These are phyloP conservation scores for Blastobotrys apis DNA, from an alignment of 1,139 yeast genomes.

Conservation along the genomic window DNA sequence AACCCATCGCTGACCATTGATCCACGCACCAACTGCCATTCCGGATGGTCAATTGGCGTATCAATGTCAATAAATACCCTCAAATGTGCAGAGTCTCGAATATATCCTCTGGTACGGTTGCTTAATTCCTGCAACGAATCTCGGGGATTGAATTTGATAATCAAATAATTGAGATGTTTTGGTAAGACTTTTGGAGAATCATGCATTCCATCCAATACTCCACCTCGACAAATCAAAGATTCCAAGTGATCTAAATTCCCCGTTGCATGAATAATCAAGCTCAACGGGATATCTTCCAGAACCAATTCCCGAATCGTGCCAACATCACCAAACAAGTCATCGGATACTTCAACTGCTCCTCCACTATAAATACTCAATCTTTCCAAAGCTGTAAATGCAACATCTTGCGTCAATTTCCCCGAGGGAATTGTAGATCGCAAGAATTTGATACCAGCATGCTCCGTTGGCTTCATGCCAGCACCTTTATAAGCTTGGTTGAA, in stretches of 20 bases:
- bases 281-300: constrained; percentile 10
- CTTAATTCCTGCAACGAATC: constrained; percentile 9
- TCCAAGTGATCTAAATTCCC: constrained; percentile 4
- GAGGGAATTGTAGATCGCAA: constrained; percentile 10
- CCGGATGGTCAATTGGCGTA: constrained; percentile 4
- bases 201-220: constrained; percentile 4
- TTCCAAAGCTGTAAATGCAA: constrained; percentile 7
- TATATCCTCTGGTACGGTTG: constrained; percentile 1
- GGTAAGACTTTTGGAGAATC: constrained; percentile 9
- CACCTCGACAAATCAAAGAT: constrained; percentile 13
- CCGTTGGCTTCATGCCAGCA: background rate
- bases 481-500: constrained; percentile 2
- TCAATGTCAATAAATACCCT: constrained; percentile 9
- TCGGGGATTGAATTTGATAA: constrained; percentile 4
- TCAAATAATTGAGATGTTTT: constrained; percentile 8
- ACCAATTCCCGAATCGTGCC: constrained; percentile 6
- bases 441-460: constrained; percentile 10
- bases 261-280: constrained; percentile 1
- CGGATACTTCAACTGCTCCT: background rate
- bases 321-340: constrained; percentile 1
- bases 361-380: constrained; percentile 11
- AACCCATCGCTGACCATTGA: constrained; percentile 10
- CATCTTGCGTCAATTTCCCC: constrained; percentile 10
- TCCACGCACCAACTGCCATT: constrained; percentile 9
- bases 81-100: background rate